Conservation (phyloP, 768 basidiomycete species). For the Mycena olivaceomarginata region DNA sequence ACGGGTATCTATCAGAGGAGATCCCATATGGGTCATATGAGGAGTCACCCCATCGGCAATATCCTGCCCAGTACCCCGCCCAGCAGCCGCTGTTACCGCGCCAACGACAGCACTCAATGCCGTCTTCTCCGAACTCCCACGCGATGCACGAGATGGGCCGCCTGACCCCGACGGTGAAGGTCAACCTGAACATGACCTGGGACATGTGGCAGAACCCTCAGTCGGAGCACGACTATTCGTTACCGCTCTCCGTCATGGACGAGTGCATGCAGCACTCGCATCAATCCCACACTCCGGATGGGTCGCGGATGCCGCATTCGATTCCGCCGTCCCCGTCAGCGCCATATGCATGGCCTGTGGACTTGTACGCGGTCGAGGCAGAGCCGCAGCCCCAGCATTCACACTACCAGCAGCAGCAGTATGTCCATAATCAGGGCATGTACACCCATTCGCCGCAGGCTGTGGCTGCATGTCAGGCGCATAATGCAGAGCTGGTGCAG, state of each 20-base stretch:
- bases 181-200: conserved; percentile 40
- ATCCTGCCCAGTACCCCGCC: conserved; percentile 25
- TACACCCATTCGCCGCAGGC: conserved; percentile 43
- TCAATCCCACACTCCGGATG: conserved; percentile 21
- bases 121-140: conserved; percentile 42
- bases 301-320: not conserved
- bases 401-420: conserved; percentile 46
- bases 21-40: conserved; percentile 36
- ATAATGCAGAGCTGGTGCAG: conserved; percentile 69
- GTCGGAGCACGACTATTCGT: conserved; percentile 31
- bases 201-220: conserved; percentile 31
- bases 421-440: conserved; percentile 26
- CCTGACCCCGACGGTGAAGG: conserved; percentile 35
- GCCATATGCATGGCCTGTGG: conserved; percentile 41
- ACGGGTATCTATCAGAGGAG: conserved; percentile 39
- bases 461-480: conserved; percentile 51
- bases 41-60: conserved; percentile 5
- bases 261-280: conserved; percentile 29
- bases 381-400: conserved; percentile 29
- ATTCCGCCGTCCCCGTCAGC: conserved; percentile 34
- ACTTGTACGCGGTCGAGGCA: conserved; percentile 8
- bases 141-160: conserved; percentile 12
- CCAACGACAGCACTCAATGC: conserved; percentile 40
- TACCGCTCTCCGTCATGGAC: conserved; percentile 13
- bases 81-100: conserved; percentile 40